Base-by-base conservation (phyloP, 140 eudicot species). In the Bidens hawaiensis region DNA sequence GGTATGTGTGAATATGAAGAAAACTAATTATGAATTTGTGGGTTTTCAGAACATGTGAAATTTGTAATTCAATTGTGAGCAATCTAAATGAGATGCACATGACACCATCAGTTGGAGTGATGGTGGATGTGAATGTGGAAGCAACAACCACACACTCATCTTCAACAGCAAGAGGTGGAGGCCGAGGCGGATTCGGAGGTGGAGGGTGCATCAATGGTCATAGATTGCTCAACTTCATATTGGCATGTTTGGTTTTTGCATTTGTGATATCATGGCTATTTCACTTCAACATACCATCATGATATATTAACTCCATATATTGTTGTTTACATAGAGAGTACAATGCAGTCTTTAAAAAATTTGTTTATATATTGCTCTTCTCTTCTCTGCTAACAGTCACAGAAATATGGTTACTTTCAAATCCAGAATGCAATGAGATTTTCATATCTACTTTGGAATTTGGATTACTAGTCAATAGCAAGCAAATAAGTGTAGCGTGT, bases 241-340 rank as follows among this genome's bases (percentile, higher is more conserved):
- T 90, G 22, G 97, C 95, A 4, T 90, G 94, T 60, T 83, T 86
- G 95, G 95, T 90, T 41, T 86, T 90, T 53, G 95, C 95, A 5
- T 90, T 90, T 65, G 90, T 90, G 46, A 86, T 90, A 69, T 90
- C 97, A 16, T 90, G 97, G 97, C 95, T 90, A 40, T 90, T 90
- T 74, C 97, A 83, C 64, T 90, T 90, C 72, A 90, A 81, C 61
- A 84, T 86, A 42, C 95, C 93, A 18, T 83, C 97, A 31, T 85
- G 67, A 78, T 21, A 10, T 10, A 47, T 47, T 4, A 79, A 0
- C 77, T 5, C 49, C 8, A 13, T 42, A 17, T 2, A 13, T 42
- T 42, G 2, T 4, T 42, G 3, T 42, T n/a, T n/a, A n/a, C n/a
- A n/a, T 13, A 42, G 6, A 42, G 11, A 38, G 45, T 38, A 38